Base-by-base conservation (phyloP, 805 yeast species). In the Candida chilensis region DNA sequence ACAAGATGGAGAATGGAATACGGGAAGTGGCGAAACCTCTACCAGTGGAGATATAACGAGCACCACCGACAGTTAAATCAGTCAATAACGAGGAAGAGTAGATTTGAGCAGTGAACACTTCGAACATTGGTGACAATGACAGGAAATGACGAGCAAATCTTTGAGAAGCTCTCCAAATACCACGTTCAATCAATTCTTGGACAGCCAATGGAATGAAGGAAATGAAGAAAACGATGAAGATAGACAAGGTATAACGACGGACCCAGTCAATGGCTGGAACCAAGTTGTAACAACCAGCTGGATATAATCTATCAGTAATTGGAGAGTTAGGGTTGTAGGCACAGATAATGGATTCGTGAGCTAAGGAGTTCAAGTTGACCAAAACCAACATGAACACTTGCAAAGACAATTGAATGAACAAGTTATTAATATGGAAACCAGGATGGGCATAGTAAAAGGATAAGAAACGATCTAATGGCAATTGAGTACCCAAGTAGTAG, bases 401-500 rank as follows among this genome's bases (percentile, higher is more conserved):
- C 41, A 82, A 64, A 15, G 92, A 81, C 40, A 82, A 53, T 46
- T 78, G 81, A 60, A 82, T 82, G 56, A 82, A 80, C 51, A 78
- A 64, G 52, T 82, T 82, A 54, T 82, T 82, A 55, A 82, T 66
- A 54, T 82, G 94, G 71, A 82, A 82, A 55, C 94, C 94, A 37
- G 86, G 78, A 54, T 82, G 94, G 12, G 90, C 94, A 56, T 79
- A 82, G 62, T 78, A 82, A 64, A 82, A 82, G 7, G 90, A 78
- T 39, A 82, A 66, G 67, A 82, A 78, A 57, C 90, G 71, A 52
- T 82, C 90, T 45, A 82, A 57, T 27, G 90, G 92, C 38, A 82
- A 60, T 48, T 78, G 87, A 22, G 90, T 78, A 47, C 90, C 86
- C 54, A 82, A 55, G 54, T 81, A 80, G 57, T 77, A 82, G 52